Base-by-base conservation (phyloP, 1,139 yeast species). In the Geotrichum cucujoidarum region DNA sequence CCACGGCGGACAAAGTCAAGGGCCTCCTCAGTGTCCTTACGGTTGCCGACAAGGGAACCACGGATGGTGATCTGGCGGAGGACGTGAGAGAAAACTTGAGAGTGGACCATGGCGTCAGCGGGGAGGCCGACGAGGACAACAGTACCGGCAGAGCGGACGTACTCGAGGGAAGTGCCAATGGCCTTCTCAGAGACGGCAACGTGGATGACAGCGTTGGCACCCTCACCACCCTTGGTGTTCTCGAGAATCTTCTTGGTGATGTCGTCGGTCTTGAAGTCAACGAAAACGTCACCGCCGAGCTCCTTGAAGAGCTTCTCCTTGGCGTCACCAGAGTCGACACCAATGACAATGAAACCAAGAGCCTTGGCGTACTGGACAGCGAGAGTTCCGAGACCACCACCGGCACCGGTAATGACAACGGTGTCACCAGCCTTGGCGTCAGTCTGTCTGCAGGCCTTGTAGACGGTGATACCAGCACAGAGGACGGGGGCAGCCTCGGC, bases 381-480 rank as follows among this genome's bases (percentile, higher is more conserved):
- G 54, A 83, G 69, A 20, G 87, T 74, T 53, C 90, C 90, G 61
- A 83, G 73, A 54, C 89, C 90, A 67, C 90, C 90, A 59, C 80
- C 84, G 43, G 88, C 88, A 66, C 90, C 89, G 51, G 85, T 78
- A 57, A 82, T 73, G 55, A 81, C 82, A 51, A 81, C 83, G 83
- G 85, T 80, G 61, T 82, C 77, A 57, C 88, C 89, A 37, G 87
- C 77, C 49, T 64, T 65, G 58, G 79, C 71, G 37, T 72, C 69
- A 48, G 87, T 81, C 40, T 78, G 75, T 70, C 81, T 81, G 60
- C 83, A 68, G 22, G 87, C 89, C 70, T 81, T 81, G 74, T 81
- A 83, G 49, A 81, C 88, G 43, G 90, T 83, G 68, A 82, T 76
- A 66, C 90, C 89, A 30, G 88, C 89, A 71, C 90, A 83, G 21